Evolutionary conservation across 345 rosid species (phyloP).

Genomic region (Lumnitzera racemosa): DNA sequence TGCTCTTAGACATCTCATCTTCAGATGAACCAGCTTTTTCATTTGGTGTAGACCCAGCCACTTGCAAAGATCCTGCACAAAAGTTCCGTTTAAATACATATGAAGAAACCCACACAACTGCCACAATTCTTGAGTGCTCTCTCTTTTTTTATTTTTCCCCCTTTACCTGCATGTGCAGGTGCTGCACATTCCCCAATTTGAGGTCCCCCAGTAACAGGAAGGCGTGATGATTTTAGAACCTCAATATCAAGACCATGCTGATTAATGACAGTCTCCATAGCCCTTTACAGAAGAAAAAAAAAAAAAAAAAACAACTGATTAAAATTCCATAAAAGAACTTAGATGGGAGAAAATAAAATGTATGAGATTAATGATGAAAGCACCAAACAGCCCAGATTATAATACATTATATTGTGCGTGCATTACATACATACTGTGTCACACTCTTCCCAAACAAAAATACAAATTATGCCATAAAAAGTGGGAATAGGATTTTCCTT

Average conservation of each 20-base stretch:
- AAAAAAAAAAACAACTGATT: background rate
- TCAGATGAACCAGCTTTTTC: slow-evolving; percentile 46
- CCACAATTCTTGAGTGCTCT: too few relatives aligned
- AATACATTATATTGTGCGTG: too few relatives aligned
- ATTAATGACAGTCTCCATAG: slow-evolving; percentile 97
- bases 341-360: slow-evolving; percentile 12
- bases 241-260: slow-evolving; percentile 91
- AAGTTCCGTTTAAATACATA: background rate
- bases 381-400: too few relatives aligned
- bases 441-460: too few relatives aligned
- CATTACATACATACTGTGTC: too few relatives aligned
- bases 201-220: slow-evolving; percentile 57
- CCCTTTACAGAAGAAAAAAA: slow-evolving; percentile 34
- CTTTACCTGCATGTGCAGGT: slow-evolving; percentile 59
- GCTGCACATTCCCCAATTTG: slow-evolving; percentile 70
- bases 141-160: too few relatives aligned
- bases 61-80: slow-evolving; percentile 71
- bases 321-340: slow-evolving; percentile 4
- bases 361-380: too few relatives aligned
- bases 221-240: slow-evolving; percentile 68
- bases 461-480: too few relatives aligned
- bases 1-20: slow-evolving; percentile 58
- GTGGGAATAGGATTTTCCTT: too few relatives aligned
- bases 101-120: too few relatives aligned
- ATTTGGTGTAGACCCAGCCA: slow-evolving; percentile 45